Percentiles rank a stretch among this genome's conserved stretches.
These are phyloP conservation scores for Diplosphaera chodatii DNA, from an alignment of 139 green algal species.

Conservation along the genomic window DNA sequence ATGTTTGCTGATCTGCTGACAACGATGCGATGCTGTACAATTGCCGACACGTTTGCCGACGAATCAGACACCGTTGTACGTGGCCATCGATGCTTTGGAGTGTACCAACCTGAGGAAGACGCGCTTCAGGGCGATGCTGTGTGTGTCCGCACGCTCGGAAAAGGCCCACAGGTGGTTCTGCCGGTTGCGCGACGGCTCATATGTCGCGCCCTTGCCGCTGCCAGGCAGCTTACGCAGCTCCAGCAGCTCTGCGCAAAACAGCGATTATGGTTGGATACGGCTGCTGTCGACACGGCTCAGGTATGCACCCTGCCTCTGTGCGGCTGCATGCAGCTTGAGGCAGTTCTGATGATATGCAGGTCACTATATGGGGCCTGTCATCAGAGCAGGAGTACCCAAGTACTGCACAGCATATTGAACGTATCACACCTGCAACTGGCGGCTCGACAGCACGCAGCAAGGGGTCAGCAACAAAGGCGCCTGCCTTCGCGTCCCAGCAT, in stretches of 20 bases:
- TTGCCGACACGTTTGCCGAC: too few relatives aligned
- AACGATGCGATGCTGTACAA: too few relatives aligned
- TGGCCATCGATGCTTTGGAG: too few relatives aligned
- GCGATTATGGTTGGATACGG: background rate
- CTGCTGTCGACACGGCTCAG: too few relatives aligned
- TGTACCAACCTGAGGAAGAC: conserved; percentile 83
- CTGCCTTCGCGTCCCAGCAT: conserved; percentile 12
- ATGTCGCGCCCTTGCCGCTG: conserved; percentile 11
- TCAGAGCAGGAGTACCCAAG: too few relatives aligned
- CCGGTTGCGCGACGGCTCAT: conserved; percentile 75
- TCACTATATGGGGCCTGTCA: too few relatives aligned
- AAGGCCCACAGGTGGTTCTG: conserved; percentile 85
- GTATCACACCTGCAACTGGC: conserved; percentile 9
- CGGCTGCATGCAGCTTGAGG: background rate
- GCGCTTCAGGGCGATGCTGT: conserved; percentile 50
- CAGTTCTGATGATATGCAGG: too few relatives aligned
- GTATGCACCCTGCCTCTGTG: too few relatives aligned
- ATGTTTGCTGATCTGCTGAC: too few relatives aligned
- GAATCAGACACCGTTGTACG: too few relatives aligned
- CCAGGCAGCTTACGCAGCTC: conserved; percentile 68
- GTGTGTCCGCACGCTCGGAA: conserved; percentile 50
- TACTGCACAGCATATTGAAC: too few relatives aligned
- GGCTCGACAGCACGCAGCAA: conserved; percentile 50
- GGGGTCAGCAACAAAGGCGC: conserved; percentile 30
- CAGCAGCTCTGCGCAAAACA: conserved; percentile 51